Base-by-base conservation (phyloP, 176 grass and related monocot species). In the Oryza glaberrima region DNA sequence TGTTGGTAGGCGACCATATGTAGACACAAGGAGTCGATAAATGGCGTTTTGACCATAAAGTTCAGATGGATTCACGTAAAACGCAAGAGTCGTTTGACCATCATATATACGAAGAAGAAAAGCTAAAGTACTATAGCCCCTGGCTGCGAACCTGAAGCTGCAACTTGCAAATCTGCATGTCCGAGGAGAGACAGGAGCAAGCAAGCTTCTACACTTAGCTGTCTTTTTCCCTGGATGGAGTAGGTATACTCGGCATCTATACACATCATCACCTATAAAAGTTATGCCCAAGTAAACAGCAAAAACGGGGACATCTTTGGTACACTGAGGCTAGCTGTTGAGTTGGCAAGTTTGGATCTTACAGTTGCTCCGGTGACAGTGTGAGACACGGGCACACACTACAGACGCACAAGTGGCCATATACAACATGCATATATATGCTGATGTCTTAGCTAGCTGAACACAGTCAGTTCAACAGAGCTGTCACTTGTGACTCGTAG, bases 1-100 rank as follows among this genome's bases (percentile, higher is more conserved):
- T 77, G 25, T 81, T 76, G 23, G 48, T 49, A 64, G 44, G 58
- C 15, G 32, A 86, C 40, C 38, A 60, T 7, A 69, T 56, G 6
- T 54, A 67, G 68, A 47, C 65, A 70, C 64, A 30, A 76, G 49
- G 64, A 69, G 75, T 84, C 70, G 65, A 51, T 83, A n/a, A 32
- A 22, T 34, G 23, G 34, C 26, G 72, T 72, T 85, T 81, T 81
- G 77, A 85, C 72, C 43, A 77, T 36, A 65, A 82, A 71, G 40
- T 81, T 11, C 43, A 32, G 40, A 81, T 41, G 71, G 64, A 77
- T 85, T 76, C 7, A 51, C 75, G 34, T 79, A 52, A 12, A 28
- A 66, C 26, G 14, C 6, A 65, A 49, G 38, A 15, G 75, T 8
- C 65, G 68, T 71, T 79, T 72, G 75, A 72, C 68, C 19, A 26